phyloP scores from a whole-genome alignment of 2,329 filamentous ascomycete species.

The Paramyrothecium sp. region DNA sequence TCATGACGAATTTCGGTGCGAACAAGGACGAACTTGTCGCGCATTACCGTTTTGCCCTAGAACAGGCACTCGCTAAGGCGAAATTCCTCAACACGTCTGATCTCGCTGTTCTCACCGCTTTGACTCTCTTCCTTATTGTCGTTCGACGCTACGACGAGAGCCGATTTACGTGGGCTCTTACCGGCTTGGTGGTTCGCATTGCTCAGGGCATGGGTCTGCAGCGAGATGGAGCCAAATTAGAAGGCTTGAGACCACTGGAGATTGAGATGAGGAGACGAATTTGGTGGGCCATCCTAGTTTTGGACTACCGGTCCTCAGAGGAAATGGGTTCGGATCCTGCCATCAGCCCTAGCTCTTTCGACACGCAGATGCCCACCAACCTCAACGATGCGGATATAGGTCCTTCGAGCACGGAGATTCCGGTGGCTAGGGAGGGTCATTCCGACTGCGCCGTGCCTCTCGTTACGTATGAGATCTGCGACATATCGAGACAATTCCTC shows the following conservation, averaged over 20 bases:
- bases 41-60: constrained; percentile 52
- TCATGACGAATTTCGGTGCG: constrained; percentile 38
- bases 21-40: constrained; percentile 42
- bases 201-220: constrained; percentile 61
- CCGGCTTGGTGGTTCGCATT: constrained; percentile 56
- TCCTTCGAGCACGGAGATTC: constrained; percentile 44
- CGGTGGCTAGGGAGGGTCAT: constrained; percentile 44
- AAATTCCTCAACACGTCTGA: constrained; percentile 58
- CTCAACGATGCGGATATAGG: constrained; percentile 48
- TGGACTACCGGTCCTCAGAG: constrained; percentile 56
- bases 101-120: constrained; percentile 55
- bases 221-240: constrained; percentile 44
- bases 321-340: constrained; percentile 48
- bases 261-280: constrained; percentile 58
- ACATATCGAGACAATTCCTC: constrained; percentile 33
- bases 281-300: constrained; percentile 59
- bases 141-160: constrained; percentile 46
- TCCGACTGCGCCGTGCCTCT: constrained; percentile 50
- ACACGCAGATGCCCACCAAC: constrained; percentile 48
- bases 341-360: constrained; percentile 38
- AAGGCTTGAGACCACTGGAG: constrained; percentile 56
- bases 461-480: constrained; percentile 52
- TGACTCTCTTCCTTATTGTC: constrained; percentile 53
- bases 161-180: constrained; percentile 59
- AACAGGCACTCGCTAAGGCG: constrained; percentile 56